These are phyloP conservation scores for Castanea mollissima DNA, from an alignment of 306 rosid species.

Conservation along the genomic window DNA sequence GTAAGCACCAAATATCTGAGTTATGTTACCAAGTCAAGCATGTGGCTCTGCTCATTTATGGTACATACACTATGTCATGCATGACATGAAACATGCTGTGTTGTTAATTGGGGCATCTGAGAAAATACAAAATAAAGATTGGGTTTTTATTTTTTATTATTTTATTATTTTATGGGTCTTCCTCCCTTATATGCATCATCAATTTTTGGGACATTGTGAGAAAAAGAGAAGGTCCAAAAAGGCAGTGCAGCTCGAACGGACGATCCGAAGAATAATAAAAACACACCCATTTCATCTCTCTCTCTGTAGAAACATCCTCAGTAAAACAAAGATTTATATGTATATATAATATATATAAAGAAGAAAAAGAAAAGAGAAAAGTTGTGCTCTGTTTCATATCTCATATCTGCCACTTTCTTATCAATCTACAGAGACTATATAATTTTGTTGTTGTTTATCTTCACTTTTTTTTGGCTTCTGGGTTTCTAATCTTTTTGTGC, in stretches of 20 bases:
- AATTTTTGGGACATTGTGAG: slow-evolving; percentile 47
- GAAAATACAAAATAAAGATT: slow-evolving; percentile 24
- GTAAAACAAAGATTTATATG: slow-evolving; percentile 21
- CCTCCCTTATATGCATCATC: slow-evolving; percentile 34
- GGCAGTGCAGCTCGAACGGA: slow-evolving; percentile 60
- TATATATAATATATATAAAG: slow-evolving; percentile 11
- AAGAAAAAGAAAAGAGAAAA: slow-evolving; percentile 15
- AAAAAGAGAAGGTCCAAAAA: slow-evolving; percentile 55
- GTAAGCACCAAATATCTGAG: background rate
- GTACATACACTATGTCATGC: background rate
- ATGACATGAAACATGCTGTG: background rate
- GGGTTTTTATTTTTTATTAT: slow-evolving; percentile 1
- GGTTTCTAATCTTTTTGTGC: slow-evolving; percentile 28
- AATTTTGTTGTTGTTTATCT: background rate
- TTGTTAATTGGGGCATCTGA: slow-evolving; percentile 29
- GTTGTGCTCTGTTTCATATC: slow-evolving; percentile 23
- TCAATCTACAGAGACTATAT: background rate
- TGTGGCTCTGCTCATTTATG: slow-evolving; percentile 17
- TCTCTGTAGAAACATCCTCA: slow-evolving; percentile 23
- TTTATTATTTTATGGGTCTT: background rate
- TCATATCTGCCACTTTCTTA: slow-evolving; percentile 22
- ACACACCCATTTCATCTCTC: slow-evolving; percentile 34
- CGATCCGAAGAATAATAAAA: slow-evolving; percentile 50
- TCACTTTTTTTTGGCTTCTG: background rate
- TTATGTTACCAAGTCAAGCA: background rate